Conservation (phyloP, 1,284 basidiomycete genomes). For the Apiotrichum sp. region DNA sequence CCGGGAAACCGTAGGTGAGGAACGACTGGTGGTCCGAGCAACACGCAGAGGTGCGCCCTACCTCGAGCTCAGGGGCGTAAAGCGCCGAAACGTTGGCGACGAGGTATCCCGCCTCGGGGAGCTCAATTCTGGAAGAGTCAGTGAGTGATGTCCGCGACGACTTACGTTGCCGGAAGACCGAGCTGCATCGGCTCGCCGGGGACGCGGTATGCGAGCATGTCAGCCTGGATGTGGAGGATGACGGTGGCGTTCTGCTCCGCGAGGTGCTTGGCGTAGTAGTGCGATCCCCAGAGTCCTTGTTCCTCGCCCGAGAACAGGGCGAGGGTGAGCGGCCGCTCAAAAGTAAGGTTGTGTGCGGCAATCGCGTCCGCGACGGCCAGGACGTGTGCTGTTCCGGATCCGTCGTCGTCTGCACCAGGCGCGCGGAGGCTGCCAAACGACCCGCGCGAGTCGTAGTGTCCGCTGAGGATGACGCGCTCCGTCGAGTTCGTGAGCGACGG, state of each 20-base stretch:
- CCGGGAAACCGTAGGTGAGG: constrained; percentile 70
- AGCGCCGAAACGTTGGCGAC: constrained; percentile 60
- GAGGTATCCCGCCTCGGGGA: constrained; percentile 65
- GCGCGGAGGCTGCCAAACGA: constrained; percentile 70
- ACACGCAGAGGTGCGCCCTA: constrained; percentile 70
- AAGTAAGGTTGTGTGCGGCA: constrained; percentile 54
- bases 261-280: constrained; percentile 38
- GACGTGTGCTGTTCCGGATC: constrained; percentile 55
- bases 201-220: constrained; percentile 75
- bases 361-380: constrained; percentile 71
- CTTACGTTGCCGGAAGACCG: constrained; percentile 56
- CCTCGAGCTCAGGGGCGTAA: constrained; percentile 72
- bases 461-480: constrained; percentile 58
- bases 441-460: constrained; percentile 80
- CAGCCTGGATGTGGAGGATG: constrained; percentile 75
- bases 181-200: constrained; percentile 68
- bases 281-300: constrained; percentile 49
- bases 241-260: constrained; percentile 56
- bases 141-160: constrained; percentile 13
- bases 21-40: constrained; percentile 82
- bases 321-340: constrained; percentile 43
- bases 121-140: constrained; percentile 58
- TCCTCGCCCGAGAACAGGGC: constrained; percentile 51
- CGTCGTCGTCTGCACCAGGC: constrained; percentile 73
- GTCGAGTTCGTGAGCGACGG: constrained; percentile 47